Conservation (phyloP, 176 grass and related monocot species). For the Oryza australiensis region DNA sequence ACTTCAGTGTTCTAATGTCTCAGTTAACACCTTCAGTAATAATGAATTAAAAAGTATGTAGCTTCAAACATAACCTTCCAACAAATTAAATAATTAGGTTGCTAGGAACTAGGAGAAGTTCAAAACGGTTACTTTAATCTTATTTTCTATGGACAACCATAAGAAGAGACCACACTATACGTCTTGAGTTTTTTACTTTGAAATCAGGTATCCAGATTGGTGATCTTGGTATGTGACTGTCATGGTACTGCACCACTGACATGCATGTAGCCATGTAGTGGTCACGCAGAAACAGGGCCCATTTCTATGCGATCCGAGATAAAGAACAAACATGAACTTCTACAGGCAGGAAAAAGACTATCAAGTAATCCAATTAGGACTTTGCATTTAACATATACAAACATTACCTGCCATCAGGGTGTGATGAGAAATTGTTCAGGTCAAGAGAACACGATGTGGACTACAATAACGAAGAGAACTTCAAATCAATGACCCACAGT, state of each 20-base stretch:
- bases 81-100: background rate
- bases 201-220: background rate
- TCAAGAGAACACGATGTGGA: constrained; percentile 84
- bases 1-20: background rate
- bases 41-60: background rate
- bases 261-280: background rate
- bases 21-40: background rate
- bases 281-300: constrained; percentile 5
- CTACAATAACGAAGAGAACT: constrained; percentile 59
- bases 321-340: constrained; percentile 13
- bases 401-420: constrained; percentile 78
- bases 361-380: background rate
- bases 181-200: background rate
- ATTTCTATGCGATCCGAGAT: background rate
- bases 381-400: constrained; percentile 6
- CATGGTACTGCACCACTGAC: background rate
- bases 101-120: background rate
- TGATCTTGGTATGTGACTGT: background rate
- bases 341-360: background rate
- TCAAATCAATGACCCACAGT: background rate
- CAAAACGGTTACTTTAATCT: background rate
- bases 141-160: background rate
- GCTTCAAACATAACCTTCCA: background rate
- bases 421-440: constrained; percentile 74
- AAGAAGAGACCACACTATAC: background rate